Evolutionary conservation across 805 yeast species (phyloP).

Genomic region (Allodekkera sacchari): DNA sequence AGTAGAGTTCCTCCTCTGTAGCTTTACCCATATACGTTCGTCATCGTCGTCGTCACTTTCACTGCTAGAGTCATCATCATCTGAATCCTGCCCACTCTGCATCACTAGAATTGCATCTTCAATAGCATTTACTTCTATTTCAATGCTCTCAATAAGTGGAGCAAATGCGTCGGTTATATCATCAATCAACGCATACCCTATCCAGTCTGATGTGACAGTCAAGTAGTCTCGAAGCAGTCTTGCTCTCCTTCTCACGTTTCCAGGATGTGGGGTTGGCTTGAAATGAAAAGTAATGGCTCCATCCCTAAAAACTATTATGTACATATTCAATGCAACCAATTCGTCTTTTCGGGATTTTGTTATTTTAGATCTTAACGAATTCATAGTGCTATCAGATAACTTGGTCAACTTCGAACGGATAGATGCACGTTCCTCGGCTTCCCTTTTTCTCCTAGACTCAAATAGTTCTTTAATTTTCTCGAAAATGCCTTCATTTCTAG

Average conservation of each 20-base stretch:
- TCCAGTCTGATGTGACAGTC: conserved; percentile 92
- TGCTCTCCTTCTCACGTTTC: conserved; percentile 90
- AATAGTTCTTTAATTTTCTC: conserved; percentile 10
- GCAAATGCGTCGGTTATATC: conserved; percentile 97
- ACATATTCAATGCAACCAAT: conserved; percentile 84
- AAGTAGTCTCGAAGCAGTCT: conserved; percentile 79
- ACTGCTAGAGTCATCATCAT: conserved; percentile 34
- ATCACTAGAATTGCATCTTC: conserved; percentile 84
- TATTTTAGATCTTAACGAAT: conserved; percentile 15
- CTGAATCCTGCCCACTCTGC: conserved; percentile 59
- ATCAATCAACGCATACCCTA: conserved; percentile 91
- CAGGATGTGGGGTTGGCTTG: conserved; percentile 92
- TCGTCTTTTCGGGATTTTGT: conserved; percentile 35
- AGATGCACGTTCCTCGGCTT: neutral
- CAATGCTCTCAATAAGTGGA: conserved; percentile 91
- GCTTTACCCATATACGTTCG: conserved; percentile 24
- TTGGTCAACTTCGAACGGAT: conserved; percentile 2
- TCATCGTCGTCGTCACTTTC: conserved; percentile 34
- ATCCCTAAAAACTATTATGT: conserved; percentile 81
- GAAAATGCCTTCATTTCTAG: conserved; percentile 9
- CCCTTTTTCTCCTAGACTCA: neutral
- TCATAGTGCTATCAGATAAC: conserved; percentile 4
- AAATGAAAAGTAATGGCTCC: conserved; percentile 93
- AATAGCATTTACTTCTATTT: conserved; percentile 88
- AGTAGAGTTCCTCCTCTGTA: conserved; percentile 22